Conservation (phyloP, 1,139 yeast species). For the Candida smagusa region DNA sequence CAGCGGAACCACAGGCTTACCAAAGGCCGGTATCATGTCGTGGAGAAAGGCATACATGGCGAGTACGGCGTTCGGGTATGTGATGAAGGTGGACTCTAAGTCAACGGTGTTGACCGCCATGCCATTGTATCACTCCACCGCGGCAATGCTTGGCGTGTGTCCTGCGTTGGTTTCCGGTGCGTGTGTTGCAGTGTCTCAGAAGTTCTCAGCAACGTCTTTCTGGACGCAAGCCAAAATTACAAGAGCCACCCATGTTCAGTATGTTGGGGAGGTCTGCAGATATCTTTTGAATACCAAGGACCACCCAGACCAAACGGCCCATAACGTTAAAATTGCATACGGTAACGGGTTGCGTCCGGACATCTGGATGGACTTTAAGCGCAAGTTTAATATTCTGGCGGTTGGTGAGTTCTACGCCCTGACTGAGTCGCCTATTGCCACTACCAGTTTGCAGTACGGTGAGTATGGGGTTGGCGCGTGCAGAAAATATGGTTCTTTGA, state of each 20-base stretch:
- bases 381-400: constrained; percentile 67
- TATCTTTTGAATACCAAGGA: constrained; percentile 68
- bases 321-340: constrained; percentile 67
- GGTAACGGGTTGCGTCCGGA: constrained; percentile 96
- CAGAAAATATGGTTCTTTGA: constrained; percentile 72
- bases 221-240: constrained; percentile 85
- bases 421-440: constrained; percentile 88
- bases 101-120: constrained; percentile 81
- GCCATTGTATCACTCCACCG: constrained; percentile 96
- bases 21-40: constrained; percentile 91
- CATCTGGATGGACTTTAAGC: constrained; percentile 80
- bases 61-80: constrained; percentile 63
- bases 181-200: constrained; percentile 72
- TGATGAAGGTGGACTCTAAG: constrained; percentile 53
- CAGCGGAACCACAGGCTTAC: constrained; percentile 93
- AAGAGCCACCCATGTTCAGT: constrained; percentile 79
- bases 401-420: constrained; percentile 94
- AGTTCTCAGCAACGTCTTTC: constrained; percentile 79
- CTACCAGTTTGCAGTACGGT: constrained; percentile 78
- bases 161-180: constrained; percentile 68
- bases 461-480: constrained; percentile 88
- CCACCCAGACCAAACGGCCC: constrained; percentile 66
- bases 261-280: constrained; percentile 95
- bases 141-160: constrained; percentile 80
- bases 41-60: constrained; percentile 85